Conservation (phyloP, 805 yeast species). For the Helenozyma baotianmanensis region DNA sequence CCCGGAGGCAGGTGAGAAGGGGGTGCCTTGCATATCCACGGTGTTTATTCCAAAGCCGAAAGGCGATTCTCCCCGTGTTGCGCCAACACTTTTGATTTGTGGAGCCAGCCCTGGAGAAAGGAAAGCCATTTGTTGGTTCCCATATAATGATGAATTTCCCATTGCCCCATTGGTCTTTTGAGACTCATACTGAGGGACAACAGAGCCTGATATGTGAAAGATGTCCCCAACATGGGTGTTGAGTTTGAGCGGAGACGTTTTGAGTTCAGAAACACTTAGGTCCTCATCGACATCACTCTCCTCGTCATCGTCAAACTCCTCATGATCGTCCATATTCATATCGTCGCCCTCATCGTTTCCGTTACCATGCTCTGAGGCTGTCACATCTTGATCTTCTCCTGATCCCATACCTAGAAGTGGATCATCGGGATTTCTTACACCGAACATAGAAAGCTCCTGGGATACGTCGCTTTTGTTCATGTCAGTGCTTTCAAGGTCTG, state of each 20-base stretch:
- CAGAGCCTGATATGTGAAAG: neutral
- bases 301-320: constrained; percentile 14
- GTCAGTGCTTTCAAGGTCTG: too few species aligned
- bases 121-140: neutral
- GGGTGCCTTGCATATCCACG: neutral
- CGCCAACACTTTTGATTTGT: neutral
- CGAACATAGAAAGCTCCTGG: too few species aligned
- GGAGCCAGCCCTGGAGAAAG: neutral
- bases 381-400: too few species aligned
- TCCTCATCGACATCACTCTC: constrained; percentile 37
- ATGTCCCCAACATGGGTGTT: constrained; percentile 6
- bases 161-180: neutral
- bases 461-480: too few species aligned
- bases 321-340: constrained; percentile 6
- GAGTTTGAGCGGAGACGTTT: constrained; percentile 10
- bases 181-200: neutral
- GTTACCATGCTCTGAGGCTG: too few species aligned
- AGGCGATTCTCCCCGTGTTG: constrained; percentile 4
- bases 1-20: neutral
- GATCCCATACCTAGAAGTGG: too few species aligned
- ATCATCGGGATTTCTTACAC: too few species aligned
- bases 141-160: neutral
- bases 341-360: constrained; percentile 1
- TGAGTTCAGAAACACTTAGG: constrained; percentile 2
- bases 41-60: constrained; percentile 6